Percentiles rank a stretch among this genome's conserved stretches.
Evolutionary conservation across 2,329 filamentous ascomycete species (phyloP).

Genomic region (Talaromyces albobiverticillius): DNA sequence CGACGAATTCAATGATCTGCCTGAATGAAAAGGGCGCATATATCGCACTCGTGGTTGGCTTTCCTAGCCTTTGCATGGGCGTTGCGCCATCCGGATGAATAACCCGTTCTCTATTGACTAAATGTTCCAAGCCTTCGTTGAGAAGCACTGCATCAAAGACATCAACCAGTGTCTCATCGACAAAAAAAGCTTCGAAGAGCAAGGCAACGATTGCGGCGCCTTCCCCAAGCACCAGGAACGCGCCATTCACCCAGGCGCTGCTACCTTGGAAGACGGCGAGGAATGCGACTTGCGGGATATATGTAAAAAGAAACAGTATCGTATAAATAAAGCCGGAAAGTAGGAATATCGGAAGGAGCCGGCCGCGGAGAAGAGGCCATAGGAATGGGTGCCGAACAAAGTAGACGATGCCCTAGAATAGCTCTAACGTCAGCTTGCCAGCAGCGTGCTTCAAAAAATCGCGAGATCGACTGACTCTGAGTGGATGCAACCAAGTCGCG

Average conservation of each 20-base stretch:
- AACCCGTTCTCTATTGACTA: slow-evolving; percentile 66
- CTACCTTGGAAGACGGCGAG: slow-evolving; percentile 83
- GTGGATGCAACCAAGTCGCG: slow-evolving; percentile 48
- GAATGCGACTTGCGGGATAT: slow-evolving; percentile 84
- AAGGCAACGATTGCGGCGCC: slow-evolving; percentile 60
- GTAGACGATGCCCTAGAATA: slow-evolving; percentile 70
- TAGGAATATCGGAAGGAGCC: slow-evolving; percentile 75
- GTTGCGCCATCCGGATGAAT: slow-evolving; percentile 66
- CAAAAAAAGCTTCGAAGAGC: slow-evolving; percentile 77
- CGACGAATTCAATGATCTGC: slow-evolving; percentile 82
- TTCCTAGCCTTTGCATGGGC: slow-evolving; percentile 76
- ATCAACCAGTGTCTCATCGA: slow-evolving; percentile 74
- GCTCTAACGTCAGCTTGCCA: slow-evolving; percentile 6
- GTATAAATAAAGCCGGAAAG: slow-evolving; percentile 79
- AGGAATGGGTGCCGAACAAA: slow-evolving; percentile 74
- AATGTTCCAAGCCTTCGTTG: slow-evolving; percentile 65
- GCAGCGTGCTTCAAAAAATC: neutral
- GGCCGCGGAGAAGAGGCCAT: slow-evolving; percentile 74
- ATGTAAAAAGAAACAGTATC: slow-evolving; percentile 84
- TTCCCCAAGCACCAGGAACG: slow-evolving; percentile 74
- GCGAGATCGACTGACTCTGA: slow-evolving; percentile 37
- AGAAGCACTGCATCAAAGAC: slow-evolving; percentile 84
- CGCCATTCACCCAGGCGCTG: slow-evolving; percentile 85
- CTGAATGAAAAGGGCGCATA: slow-evolving; percentile 87
- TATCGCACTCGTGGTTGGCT: slow-evolving; percentile 70